Percentiles rank a stretch among this genome's conserved stretches.
These are phyloP conservation scores for Euphorbia tirucalli DNA, from an alignment of 345 rosid species.

Conservation along the genomic window DNA sequence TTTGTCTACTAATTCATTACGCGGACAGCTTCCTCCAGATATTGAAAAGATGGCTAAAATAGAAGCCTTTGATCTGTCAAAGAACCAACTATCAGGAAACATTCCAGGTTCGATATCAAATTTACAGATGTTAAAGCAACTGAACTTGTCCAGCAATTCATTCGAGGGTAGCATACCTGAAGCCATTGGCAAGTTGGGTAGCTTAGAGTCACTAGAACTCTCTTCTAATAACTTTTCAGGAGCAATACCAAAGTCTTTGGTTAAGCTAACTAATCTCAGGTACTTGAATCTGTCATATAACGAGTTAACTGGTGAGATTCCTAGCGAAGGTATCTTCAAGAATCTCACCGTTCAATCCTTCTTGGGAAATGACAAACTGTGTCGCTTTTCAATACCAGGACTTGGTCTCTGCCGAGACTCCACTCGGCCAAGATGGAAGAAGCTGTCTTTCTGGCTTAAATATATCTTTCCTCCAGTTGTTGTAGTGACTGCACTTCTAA, in stretches of 20 bases:
- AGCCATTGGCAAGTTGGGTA: background rate
- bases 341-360: background rate
- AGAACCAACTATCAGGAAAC: background rate
- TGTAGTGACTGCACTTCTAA: background rate
- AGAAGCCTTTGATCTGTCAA: background rate
- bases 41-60: background rate
- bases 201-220: background rate
- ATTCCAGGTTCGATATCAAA: background rate
- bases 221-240: background rate
- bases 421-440: background rate
- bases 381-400: background rate
- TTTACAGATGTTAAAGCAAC: background rate
- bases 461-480: background rate
- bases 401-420: background rate
- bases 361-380: background rate
- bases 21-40: background rate
- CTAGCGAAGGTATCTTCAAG: background rate
- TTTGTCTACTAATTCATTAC: background rate
- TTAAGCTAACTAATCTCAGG: background rate
- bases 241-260: constrained; percentile 1
- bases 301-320: background rate
- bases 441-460: background rate
- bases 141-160: background rate
- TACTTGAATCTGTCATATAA: background rate
- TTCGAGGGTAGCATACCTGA: constrained; percentile 1